Evolutionary conservation across 2,329 filamentous ascomycete species (phyloP).

Genomic region (Boeremia exigua): DNA sequence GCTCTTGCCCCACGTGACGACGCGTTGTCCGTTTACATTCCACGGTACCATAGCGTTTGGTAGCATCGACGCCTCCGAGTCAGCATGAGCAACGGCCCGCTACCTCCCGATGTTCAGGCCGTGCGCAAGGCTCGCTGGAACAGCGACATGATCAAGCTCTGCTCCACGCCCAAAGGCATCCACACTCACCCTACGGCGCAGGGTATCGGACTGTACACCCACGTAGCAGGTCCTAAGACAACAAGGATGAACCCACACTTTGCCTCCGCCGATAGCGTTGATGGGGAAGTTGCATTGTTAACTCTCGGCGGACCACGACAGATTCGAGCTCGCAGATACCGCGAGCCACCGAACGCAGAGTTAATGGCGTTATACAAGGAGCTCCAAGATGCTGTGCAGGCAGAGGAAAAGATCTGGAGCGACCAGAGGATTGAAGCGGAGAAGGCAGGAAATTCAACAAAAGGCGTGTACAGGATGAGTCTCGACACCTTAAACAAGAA

Average conservation of each 20-base stretch:
- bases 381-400: conserved; percentile 15
- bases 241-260: not conserved
- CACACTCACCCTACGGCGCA: conserved; percentile 16
- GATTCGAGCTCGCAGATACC: not conserved
- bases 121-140: conserved; percentile 28
- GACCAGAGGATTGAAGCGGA: conserved; percentile 1
- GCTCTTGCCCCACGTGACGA: not conserved
- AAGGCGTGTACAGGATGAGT: not conserved
- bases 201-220: conserved; percentile 38
- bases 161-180: conserved; percentile 9
- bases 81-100: not conserved
- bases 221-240: conserved; percentile 20
- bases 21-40: not conserved
- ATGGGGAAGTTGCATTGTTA: conserved; percentile 12
- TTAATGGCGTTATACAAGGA: conserved; percentile 2
- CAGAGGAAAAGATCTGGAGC: conserved; percentile 3
- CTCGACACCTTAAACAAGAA: conserved; percentile 3
- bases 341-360: not conserved
- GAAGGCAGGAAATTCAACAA: not conserved
- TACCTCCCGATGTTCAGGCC: conserved; percentile 19
- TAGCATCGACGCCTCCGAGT: not conserved
- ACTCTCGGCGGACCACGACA: conserved; percentile 16
- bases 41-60: not conserved
- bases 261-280: not conserved
- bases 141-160: conserved; percentile 23